Conservation (phyloP, 108 stramenopile species). For the Skeletonema potamos region DNA sequence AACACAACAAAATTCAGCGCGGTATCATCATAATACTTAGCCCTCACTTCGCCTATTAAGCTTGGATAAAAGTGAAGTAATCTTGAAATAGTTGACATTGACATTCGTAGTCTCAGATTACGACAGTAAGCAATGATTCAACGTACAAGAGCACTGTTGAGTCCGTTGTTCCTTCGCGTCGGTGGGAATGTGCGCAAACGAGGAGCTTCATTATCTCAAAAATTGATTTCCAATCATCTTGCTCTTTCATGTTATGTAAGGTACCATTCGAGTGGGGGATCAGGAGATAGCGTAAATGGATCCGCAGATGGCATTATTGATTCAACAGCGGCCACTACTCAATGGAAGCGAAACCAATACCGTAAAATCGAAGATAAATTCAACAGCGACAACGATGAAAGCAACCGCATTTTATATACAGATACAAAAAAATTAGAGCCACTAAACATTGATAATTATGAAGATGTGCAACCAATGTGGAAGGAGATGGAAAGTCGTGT, state of each 20-base stretch:
- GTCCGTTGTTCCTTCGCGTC: not conserved
- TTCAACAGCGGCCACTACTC: conserved; percentile 26
- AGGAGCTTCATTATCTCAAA: not conserved
- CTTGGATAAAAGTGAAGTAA: no score
- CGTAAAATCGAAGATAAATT: conserved; percentile 34
- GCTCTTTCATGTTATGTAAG: not conserved
- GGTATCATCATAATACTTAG: no score
- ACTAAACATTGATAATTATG: conserved; percentile 53
- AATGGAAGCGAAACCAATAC: conserved; percentile 34
- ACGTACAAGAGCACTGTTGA: not conserved
- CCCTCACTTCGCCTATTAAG: no score
- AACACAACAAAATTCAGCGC: no score
- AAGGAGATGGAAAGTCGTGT: conserved; percentile 88
- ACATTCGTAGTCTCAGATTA: no score
- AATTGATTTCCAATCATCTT: not conserved
- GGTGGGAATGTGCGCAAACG: not conserved
- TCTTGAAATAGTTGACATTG: no score
- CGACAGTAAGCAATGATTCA: not conserved
- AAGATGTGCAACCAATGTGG: conserved; percentile 90
- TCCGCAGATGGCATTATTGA: conserved; percentile 15
- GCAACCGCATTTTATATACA: not conserved
- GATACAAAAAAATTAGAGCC: conserved; percentile 13
- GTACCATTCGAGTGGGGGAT: not conserved
- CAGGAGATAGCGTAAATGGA: not conserved
- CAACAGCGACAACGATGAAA: not conserved